These are phyloP conservation scores for Nelumbo lutea DNA, from an alignment of 164 flowering plant genomes.

Conservation along the genomic window DNA sequence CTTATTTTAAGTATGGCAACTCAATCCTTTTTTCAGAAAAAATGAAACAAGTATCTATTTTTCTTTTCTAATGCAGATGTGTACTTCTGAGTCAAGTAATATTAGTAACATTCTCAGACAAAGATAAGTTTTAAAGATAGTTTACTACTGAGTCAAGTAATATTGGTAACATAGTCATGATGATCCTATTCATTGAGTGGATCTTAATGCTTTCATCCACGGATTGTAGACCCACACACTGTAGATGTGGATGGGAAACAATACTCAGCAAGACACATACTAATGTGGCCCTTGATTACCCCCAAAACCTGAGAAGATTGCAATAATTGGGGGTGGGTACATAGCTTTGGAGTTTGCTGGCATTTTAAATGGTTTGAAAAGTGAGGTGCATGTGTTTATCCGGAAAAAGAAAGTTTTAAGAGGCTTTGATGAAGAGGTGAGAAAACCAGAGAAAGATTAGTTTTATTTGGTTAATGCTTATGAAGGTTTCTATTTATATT, in stretches of 20 bases:
- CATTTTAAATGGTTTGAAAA: conserved; percentile 83
- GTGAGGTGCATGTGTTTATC: conserved; percentile 95
- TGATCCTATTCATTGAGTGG: neutral
- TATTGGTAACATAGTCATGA: neutral
- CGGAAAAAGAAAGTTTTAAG: conserved; percentile 81
- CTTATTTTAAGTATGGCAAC: neutral
- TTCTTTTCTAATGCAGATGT: conserved; percentile 45
- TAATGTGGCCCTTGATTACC: conserved; percentile 90
- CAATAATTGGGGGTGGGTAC: conserved; percentile 96
- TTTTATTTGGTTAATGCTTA: conserved; percentile 1
- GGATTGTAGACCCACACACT: conserved; percentile 91
- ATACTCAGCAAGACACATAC: conserved; percentile 77
- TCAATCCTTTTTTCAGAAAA: neutral
- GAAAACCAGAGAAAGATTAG: neutral
- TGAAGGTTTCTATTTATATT: neutral
- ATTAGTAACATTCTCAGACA: conserved; percentile 35
- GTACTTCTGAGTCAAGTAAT: conserved; percentile 98
- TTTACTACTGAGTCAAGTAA: too few relatives aligned
- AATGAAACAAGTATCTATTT: neutral
- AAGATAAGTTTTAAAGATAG: conserved; percentile 8
- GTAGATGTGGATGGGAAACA: conserved; percentile 88
- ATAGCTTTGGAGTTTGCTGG: conserved; percentile 98
- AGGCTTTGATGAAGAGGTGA: conserved; percentile 98
- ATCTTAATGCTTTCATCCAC: conserved; percentile 12
- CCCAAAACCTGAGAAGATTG: conserved; percentile 78